Base-by-base conservation (phyloP, 2,329 filamentous ascomycete species). In the Diaporthe sp. region DNA sequence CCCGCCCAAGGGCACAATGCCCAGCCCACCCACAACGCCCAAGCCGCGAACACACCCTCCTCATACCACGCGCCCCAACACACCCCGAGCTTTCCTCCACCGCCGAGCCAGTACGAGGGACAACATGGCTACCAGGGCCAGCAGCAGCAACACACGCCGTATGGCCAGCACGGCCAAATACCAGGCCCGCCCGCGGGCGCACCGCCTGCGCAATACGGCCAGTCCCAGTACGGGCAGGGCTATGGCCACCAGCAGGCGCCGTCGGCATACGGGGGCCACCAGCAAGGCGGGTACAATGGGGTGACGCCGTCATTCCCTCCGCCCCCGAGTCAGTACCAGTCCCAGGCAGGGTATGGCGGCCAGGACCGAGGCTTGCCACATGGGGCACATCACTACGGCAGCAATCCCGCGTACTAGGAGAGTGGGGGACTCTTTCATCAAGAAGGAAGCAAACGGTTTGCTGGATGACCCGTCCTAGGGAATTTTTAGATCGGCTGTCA, bases 1-100 rank as follows among this genome's bases (percentile, higher is more conserved):
- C 77, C 65, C 77, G 82, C 62, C 78, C 81, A 44, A 72, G 79
- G 49, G 74, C 83, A 59, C 58, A 82, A 83, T 72, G 80, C 78
- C 75, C 79, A 82, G 19, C 79, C 82, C 17, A 73, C 79, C n/a
- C 77, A 80, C 46, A 78, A 78, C 69, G 78, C 79, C 73, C 79
- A 81, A 46, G 69, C 74, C 57, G 61, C 72, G 57, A 74, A 53
- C 37, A 73, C 57, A 44, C 57, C 62, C 8, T 55, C 81, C 79
- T 72, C 79, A 71, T 57, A 78, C 57, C 79, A 79, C 31, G 79
- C 79, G 15, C 79, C 81, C 67, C 83, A 79, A 81, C 76, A 78
- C 78, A 76, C 74, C n/a, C 74, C 74, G 25, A 76, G 74, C 74
- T 76, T 76, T 31, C 74, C 70, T 34, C 62, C 74, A 31, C 74